Base-by-base conservation (phyloP, 2,329 filamentous ascomycete genomes). In the Paraphoma sp. region DNA sequence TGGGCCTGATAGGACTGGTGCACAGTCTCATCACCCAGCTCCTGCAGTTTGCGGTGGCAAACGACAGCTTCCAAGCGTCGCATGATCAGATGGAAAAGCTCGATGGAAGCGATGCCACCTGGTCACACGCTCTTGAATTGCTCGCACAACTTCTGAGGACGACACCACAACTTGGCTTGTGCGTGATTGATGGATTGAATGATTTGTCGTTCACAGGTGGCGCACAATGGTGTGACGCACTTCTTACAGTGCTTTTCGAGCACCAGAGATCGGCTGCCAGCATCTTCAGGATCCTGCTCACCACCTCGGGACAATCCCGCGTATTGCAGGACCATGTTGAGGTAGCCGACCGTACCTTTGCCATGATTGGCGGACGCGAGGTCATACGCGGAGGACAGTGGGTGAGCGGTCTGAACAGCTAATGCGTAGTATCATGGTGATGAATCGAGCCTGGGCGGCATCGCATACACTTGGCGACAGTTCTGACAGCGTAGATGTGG, bases 21-120 rank as follows among this genome's bases (percentile, higher is more conserved):
- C 64, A 64, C 42, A 58, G 54, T 36, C 57, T 64, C 2, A 54
- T 64, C 17, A 42, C 29, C 16, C 63, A 64, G 28, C 58, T 65
- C 6, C 40, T 62, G 6, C 60, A 63, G 28, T 65, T 65, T 41
- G 38, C 49, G 23, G 42, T 57, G n/a, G 40, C 50, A 12, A 30
- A 45, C 14, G 51, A 58, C 12, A 14, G 9, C 5, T 48, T 58
- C 16, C 11, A 31, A 6, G 11, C 36, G 18, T 23, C 47, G 5
- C 30, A 44, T 9, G n/a, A 45, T 28, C 12, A 33, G 3, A 30
- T 52, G 4, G 40, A 47, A 14, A 17, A 9, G 5, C 12, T 57
- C 5, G 33, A 60, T 8, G 57, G 57, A 3, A 49, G 53, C 4
- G 45, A 56, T 11, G 23, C 40, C 4, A 49, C 31, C 10, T 60